Percentiles rank a stretch among this genome's conserved stretches.
phyloP scores from a whole-genome alignment of 768 basidiomycete species.

The Phlebiopsis flavidoalba region DNA sequence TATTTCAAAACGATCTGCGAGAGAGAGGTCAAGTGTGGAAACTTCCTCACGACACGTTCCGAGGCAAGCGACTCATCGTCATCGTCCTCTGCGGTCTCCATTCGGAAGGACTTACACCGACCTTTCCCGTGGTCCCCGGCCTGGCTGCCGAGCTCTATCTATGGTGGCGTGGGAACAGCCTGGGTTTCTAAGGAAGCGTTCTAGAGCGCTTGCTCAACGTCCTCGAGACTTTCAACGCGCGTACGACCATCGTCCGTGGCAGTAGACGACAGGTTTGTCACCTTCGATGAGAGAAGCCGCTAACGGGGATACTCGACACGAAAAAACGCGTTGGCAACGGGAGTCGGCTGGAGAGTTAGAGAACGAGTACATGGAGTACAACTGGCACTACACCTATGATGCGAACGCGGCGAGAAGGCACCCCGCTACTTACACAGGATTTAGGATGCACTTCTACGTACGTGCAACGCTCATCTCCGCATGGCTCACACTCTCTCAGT shows the following conservation, averaged over 20 bases:
- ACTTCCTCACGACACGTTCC: neutral
- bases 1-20: neutral
- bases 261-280: conserved; percentile 8
- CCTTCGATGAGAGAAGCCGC: neutral
- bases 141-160: neutral
- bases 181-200: conserved; percentile 14
- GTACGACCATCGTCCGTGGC: conserved; percentile 16
- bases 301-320: neutral
- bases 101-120: neutral
- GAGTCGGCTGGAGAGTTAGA: neutral
- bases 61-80: neutral
- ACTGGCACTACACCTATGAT: neutral
- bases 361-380: neutral
- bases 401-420: neutral
- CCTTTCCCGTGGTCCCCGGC: neutral
- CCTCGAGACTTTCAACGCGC: conserved; percentile 12
- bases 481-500: no score
- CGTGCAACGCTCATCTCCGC: no score
- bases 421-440: neutral
- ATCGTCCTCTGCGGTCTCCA: neutral
- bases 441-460: neutral
- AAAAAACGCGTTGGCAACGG: neutral
- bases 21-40: neutral
- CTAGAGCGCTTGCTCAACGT: conserved; percentile 8
- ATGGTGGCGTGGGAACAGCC: conserved; percentile 9